These are phyloP conservation scores for Cercis canadensis DNA, from an alignment of 306 rosid genomes.

Conservation along the genomic window DNA sequence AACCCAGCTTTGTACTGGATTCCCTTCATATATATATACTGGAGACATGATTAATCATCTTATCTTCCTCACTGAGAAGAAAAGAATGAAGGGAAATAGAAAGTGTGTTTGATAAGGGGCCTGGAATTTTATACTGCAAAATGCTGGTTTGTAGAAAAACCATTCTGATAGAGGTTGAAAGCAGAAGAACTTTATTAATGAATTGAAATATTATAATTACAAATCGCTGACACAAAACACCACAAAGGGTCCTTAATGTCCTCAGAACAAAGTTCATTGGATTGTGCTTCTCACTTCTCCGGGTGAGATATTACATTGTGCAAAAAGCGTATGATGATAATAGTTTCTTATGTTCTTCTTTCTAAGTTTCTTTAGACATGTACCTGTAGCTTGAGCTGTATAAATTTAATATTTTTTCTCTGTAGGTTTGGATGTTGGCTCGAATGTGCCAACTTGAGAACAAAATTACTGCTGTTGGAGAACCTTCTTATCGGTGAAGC, in stretches of 20 bases:
- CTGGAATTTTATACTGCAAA: constrained; percentile 17
- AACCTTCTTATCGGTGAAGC: constrained; percentile 85
- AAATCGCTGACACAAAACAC: constrained; percentile 31
- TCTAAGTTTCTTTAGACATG: constrained; percentile 7
- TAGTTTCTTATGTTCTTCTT: constrained; percentile 25
- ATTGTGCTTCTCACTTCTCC: constrained; percentile 29
- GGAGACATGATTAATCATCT: neutral
- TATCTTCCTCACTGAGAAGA: constrained; percentile 8
- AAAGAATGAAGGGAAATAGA: constrained; percentile 1
- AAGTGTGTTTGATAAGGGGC: neutral
- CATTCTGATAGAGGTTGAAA: constrained; percentile 26
- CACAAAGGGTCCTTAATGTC: constrained; percentile 30
- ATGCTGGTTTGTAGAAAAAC: constrained; percentile 23
- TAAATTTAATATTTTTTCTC: constrained; percentile 26
- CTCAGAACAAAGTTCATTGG: constrained; percentile 5
- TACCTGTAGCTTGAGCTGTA: constrained; percentile 22
- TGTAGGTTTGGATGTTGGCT: constrained; percentile 96
- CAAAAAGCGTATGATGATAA: constrained; percentile 6
- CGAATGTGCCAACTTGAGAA: constrained; percentile 97
- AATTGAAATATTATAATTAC: constrained; percentile 1
- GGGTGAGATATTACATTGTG: neutral
- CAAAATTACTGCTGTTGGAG: constrained; percentile 94
- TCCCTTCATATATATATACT: too few species aligned
- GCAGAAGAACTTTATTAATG: constrained; percentile 20
- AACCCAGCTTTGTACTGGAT: too few species aligned